Evolutionary conservation across 169 alveolate genomes (phyloP).

Genomic region (Theileria annulata): DNA sequence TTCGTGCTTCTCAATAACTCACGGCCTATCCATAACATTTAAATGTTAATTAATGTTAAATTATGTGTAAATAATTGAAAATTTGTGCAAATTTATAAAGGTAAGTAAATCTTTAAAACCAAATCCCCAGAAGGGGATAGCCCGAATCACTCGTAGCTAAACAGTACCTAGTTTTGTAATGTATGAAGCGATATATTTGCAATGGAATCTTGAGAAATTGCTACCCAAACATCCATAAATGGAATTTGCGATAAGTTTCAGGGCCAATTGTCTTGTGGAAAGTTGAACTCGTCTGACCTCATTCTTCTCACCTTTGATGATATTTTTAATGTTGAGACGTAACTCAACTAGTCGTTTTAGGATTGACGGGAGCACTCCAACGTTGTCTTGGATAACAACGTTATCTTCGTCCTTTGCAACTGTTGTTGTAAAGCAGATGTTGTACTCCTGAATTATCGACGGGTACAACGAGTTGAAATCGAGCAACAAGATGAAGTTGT

Average conservation of each 20-base stretch:
- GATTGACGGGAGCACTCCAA: slow-evolving; percentile 88
- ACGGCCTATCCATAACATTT: slow-evolving; percentile 53
- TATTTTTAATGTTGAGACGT: slow-evolving; percentile 66
- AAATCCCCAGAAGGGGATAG: neutral
- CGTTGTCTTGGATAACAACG: slow-evolving; percentile 66
- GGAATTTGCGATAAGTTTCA: slow-evolving; percentile 97
- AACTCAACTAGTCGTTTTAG: slow-evolving; percentile 83
- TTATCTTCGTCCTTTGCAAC: slow-evolving; percentile 57
- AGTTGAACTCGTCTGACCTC: slow-evolving; percentile 81
- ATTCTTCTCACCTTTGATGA: slow-evolving; percentile 75
- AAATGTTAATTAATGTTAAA: slow-evolving; percentile 1
- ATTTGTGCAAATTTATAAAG: slow-evolving; percentile 67
- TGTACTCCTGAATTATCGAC: slow-evolving; percentile 97
- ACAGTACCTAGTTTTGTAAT: slow-evolving; percentile 87
- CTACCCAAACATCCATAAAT: slow-evolving; percentile 99
- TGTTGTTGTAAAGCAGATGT: slow-evolving; percentile 97
- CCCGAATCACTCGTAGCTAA: slow-evolving; percentile 60
- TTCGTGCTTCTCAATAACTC: slow-evolving; percentile 84
- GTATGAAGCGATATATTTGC: slow-evolving; percentile 96
- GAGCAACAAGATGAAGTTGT: slow-evolving; percentile 90
- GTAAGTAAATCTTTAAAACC: too few relatives aligned
- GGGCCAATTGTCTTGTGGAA: slow-evolving; percentile 93
- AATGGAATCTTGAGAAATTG: slow-evolving; percentile 94
- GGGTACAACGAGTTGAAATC: slow-evolving; percentile 99
- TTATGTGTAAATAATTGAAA: slow-evolving; percentile 57